Base-by-base conservation (phyloP, 345 rosid species). In the Eucalyptus erythrocorys region DNA sequence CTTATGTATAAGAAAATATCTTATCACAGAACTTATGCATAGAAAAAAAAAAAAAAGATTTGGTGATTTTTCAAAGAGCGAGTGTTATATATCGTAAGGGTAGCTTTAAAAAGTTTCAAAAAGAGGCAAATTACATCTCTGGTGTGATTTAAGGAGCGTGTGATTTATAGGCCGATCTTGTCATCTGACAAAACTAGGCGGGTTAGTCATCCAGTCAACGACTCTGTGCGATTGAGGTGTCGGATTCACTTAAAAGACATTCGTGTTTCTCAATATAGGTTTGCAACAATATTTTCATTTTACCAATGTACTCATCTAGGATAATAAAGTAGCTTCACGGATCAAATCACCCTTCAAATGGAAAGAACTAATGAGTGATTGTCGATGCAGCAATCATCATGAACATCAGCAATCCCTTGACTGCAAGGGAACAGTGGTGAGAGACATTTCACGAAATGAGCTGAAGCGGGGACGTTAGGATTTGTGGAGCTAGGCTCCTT, bases 221-320 rank as follows among this genome's bases (percentile, higher is more conserved):
- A 37, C 5, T 21, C 42, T 6, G 3, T 10, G 26, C 21, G 8
- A 37, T 71, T 37, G 4, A 0, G 45, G 4, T 0, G 3, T 10
- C 8, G 47, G 45, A 10, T 22, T 68, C 26, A 16, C 24, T 68
- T 5, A 68, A 68, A 68, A 68, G 2, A 68, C 10, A 68, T 71
- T 71, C 21, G 81, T 21, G 26, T 34, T 71, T 71, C 1, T 37
- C 13, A 71, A 71, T 34, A 34, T 37, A 76, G 47, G 45, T 13
- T 76, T 37, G 8, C 47, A 21, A 21, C 13, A 5, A 5, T 71
- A 71, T 71, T 37, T 34, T 51, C 43, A 32, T 1, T 71, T 71
- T 37, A 37, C 13, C 27, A 76, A 76, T 21, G 47, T 21, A 6
- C 84, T 21, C 15, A 22, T 76, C 43, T 21, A 40, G 47, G 82